Percentiles rank a stretch among this genome's conserved stretches.
These are phyloP conservation scores for Nymphaea thermarum DNA, from an alignment of 164 flowering plant species.

Conservation along the genomic window DNA sequence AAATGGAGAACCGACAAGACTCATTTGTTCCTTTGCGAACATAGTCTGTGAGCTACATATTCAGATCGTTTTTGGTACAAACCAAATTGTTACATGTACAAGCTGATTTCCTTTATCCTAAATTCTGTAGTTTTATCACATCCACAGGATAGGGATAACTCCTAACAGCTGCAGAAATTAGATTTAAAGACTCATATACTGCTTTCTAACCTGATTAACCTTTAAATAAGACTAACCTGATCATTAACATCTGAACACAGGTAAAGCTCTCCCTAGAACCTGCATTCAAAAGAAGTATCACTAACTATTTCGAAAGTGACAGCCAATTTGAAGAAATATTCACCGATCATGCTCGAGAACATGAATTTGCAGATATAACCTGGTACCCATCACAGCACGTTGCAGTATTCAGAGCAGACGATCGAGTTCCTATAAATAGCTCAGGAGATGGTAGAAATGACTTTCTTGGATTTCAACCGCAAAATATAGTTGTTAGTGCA, in stretches of 20 bases:
- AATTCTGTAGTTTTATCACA: no score
- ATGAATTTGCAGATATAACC: constrained; percentile 77
- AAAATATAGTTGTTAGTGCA: constrained; percentile 24
- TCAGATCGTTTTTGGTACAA: no score
- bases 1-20: no score
- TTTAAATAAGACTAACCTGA: no score
- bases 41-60: no score
- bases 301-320: constrained; percentile 48
- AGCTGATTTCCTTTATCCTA: no score
- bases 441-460: constrained; percentile 65
- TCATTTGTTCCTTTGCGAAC: no score
- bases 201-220: no score
- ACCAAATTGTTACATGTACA: no score
- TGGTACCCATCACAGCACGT: constrained; percentile 74
- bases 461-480: constrained; percentile 68
- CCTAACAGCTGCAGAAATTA: background rate
- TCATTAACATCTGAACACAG: constrained; percentile 13
- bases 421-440: constrained; percentile 44
- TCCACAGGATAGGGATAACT: no score
- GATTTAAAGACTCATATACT: background rate
- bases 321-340: constrained; percentile 36
- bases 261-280: constrained; percentile 54
- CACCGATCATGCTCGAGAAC: constrained; percentile 38
- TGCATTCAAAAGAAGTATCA: constrained; percentile 73
- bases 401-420: constrained; percentile 69